A percentile compares a stretch with the other conserved stretches of the same genome.
These are phyloP conservation scores for Tremella yokohamensis DNA, from an alignment of 768 basidiomycete species.

Conservation along the genomic window DNA sequence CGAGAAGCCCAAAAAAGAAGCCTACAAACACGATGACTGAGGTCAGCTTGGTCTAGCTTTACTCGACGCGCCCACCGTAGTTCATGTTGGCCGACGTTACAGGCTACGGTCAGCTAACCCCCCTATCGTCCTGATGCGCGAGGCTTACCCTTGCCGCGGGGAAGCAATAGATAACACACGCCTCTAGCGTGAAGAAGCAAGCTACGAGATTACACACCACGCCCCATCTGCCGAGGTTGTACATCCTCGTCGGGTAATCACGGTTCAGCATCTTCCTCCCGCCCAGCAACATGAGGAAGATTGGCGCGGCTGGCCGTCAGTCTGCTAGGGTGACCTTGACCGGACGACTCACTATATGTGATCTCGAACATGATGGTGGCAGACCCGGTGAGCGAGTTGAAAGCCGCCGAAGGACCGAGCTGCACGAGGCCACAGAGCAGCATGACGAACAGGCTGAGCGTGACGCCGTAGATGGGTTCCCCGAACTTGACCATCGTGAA, in stretches of 20 bases:
- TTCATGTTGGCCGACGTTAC: too few species aligned
- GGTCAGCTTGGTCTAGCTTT: not conserved
- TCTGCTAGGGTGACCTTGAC: too few species aligned
- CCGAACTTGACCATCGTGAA: conserved; percentile 10
- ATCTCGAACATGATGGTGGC: conserved; percentile 22
- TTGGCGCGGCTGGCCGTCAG: conserved; percentile 11
- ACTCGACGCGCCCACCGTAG: too few species aligned
- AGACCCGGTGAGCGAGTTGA: conserved; percentile 18
- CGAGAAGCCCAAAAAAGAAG: too few species aligned
- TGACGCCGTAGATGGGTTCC: conserved; percentile 23
- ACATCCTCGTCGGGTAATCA: conserved; percentile 11
- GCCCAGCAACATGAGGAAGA: conserved; percentile 22
- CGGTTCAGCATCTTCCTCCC: conserved; percentile 17
- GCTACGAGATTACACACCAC: conserved; percentile 19
- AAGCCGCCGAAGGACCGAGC: conserved; percentile 21
- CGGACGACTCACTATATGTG: conserved; percentile 16
- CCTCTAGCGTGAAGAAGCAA: conserved; percentile 20
- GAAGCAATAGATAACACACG: conserved; percentile 22
- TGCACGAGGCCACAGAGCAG: conserved; percentile 21
- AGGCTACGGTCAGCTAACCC: too few species aligned
- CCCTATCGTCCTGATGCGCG: too few species aligned
- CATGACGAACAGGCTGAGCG: conserved; percentile 11
- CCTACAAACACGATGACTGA: too few species aligned
- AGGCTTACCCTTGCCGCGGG: conserved; percentile 19
- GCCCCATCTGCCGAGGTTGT: conserved; percentile 23